Conservation (phyloP, 1,139 yeast species). For the Kodamaea sp. region DNA sequence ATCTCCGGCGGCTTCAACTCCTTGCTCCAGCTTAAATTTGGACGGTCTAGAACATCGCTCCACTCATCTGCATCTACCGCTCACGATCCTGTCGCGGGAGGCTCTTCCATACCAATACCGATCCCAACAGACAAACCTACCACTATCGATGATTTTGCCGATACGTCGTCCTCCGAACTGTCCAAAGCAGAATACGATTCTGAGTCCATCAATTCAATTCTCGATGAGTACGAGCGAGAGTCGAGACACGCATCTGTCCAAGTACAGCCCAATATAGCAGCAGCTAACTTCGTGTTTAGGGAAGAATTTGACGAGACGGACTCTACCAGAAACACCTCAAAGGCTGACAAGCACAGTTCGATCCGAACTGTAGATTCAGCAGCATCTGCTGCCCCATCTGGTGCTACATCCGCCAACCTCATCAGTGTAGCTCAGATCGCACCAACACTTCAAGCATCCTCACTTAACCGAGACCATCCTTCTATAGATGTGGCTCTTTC, state of each 20-base stretch:
- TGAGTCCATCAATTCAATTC: constrained; percentile 36
- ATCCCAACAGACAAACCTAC: constrained; percentile 18
- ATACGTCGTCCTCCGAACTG: constrained; percentile 33
- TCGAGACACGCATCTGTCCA: constrained; percentile 3
- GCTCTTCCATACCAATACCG: too few species aligned
- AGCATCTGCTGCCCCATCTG: neutral
- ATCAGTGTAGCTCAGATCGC: neutral
- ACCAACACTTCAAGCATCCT: too few species aligned
- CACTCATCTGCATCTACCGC: constrained; percentile 1
- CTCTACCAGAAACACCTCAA: constrained; percentile 4
- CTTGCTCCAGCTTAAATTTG: constrained; percentile 24
- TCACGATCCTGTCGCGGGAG: constrained; percentile 1
- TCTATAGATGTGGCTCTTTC: constrained; percentile 16
- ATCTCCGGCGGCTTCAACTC: constrained; percentile 13
- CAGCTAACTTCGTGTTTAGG: constrained; percentile 24
- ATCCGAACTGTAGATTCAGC: neutral
- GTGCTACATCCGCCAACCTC: neutral
- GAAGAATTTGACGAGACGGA: constrained; percentile 33
- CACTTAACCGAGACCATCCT: too few species aligned
- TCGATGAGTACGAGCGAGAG: constrained; percentile 30
- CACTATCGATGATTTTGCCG: constrained; percentile 43
- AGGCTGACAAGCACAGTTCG: neutral
- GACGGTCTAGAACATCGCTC: constrained; percentile 24
- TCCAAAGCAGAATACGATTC: constrained; percentile 20
- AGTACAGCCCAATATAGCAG: constrained; percentile 2